phyloP scores from a whole-genome alignment of 192 early-diverging fungal species.

The Dissophora ornata region DNA sequence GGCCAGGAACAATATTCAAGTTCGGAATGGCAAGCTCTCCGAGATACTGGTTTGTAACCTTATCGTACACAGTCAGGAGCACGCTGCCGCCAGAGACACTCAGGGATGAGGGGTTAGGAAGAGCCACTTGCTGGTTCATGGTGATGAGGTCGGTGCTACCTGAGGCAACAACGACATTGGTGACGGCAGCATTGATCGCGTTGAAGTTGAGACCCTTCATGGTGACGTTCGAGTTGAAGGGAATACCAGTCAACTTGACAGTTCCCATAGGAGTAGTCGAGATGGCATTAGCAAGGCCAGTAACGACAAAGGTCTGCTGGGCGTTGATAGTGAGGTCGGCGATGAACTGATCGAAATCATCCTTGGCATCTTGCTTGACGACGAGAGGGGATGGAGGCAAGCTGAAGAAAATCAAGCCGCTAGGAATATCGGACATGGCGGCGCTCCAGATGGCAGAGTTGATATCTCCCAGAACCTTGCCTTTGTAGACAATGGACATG shows the following conservation, averaged over 20 bases:
- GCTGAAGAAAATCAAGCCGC: conserved; percentile 59
- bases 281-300: conserved; percentile 59
- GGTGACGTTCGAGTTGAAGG: conserved; percentile 60
- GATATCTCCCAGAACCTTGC: conserved; percentile 30
- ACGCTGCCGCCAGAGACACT: conserved; percentile 35
- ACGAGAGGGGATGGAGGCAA: conserved; percentile 56
- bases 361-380: conserved; percentile 56
- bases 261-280: conserved; percentile 67
- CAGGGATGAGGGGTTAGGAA: conserved; percentile 40
- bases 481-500: conserved; percentile 57
- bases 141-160: conserved; percentile 58
- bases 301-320: conserved; percentile 55
- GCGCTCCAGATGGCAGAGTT: conserved; percentile 36
- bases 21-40: conserved; percentile 41
- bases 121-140: conserved; percentile 45
- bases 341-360: conserved; percentile 62
- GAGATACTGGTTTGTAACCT: conserved; percentile 39
- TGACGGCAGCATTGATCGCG: conserved; percentile 56
- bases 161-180: conserved; percentile 62
- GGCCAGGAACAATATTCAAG: conserved; percentile 41
- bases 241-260: conserved; percentile 61
- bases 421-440: conserved; percentile 52
- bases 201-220: conserved; percentile 67
- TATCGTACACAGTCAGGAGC: conserved; percentile 38
- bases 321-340: conserved; percentile 58